These are phyloP conservation scores for Blastobotrys illinoisensis DNA, from an alignment of 1,139 yeast species.

Conservation along the genomic window DNA sequence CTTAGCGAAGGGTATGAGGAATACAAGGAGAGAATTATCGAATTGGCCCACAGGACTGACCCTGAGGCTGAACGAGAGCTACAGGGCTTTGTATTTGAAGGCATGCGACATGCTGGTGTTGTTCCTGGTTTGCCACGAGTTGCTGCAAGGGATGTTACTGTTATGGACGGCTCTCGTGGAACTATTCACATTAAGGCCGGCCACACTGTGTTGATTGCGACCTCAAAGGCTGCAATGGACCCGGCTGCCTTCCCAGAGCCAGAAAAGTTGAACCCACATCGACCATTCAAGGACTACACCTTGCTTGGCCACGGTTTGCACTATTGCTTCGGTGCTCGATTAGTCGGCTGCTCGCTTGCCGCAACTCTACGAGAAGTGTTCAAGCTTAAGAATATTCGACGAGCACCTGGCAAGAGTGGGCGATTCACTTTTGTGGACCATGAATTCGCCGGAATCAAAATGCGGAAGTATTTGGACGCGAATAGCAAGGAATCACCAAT, in stretches of 20 bases:
- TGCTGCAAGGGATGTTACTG: slow-evolving; percentile 8
- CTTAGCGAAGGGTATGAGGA: slow-evolving; percentile 11
- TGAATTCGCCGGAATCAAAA: slow-evolving; percentile 9
- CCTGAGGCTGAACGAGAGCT: slow-evolving; percentile 10
- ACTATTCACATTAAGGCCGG: slow-evolving; percentile 9
- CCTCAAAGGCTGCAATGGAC: slow-evolving; percentile 10
- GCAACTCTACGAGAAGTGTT: slow-evolving; percentile 10
- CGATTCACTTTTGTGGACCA: slow-evolving; percentile 8
- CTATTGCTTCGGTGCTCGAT: slow-evolving; percentile 9
- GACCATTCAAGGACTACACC: slow-evolving; percentile 10
- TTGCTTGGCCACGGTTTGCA: slow-evolving; percentile 9
- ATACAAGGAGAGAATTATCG: slow-evolving; percentile 9
- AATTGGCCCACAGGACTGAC: slow-evolving; percentile 8
- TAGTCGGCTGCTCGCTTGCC: slow-evolving; percentile 8
- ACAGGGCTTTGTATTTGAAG: slow-evolving; percentile 10
- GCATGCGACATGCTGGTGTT: slow-evolving; percentile 11
- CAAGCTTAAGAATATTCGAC: slow-evolving; percentile 8
- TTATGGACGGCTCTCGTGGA: slow-evolving; percentile 10
- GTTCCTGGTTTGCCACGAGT: slow-evolving; percentile 10
- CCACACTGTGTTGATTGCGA: slow-evolving; percentile 9
- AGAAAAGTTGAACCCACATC: slow-evolving; percentile 9
- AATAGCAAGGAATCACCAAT: slow-evolving; percentile 9
- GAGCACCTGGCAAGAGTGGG: slow-evolving; percentile 9
- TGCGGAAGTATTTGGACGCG: slow-evolving; percentile 9
- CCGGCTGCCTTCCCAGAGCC: slow-evolving; percentile 11